These are phyloP conservation scores for Penicillium crystallinum DNA, from an alignment of 495 filamentous ascomycete species.

Conservation along the genomic window DNA sequence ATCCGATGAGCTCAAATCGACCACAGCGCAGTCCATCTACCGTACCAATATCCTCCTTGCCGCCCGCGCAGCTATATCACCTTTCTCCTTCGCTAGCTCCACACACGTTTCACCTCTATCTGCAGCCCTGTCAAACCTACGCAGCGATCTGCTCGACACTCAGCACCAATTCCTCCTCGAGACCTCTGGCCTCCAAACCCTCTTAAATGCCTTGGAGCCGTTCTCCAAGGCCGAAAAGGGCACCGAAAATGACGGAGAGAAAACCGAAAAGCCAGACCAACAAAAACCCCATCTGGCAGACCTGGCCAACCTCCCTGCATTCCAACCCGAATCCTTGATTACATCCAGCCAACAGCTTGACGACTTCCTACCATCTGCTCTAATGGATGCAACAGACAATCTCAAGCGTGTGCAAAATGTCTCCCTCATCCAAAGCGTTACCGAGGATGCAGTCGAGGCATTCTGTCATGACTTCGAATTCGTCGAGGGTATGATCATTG, in stretches of 20 bases:
- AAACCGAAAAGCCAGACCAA: conserved; percentile 30
- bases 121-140: conserved; percentile 34
- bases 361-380: conserved; percentile 83
- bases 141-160: conserved; percentile 38
- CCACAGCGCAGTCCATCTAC: conserved; percentile 64
- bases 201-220: conserved; percentile 60
- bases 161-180: conserved; percentile 60
- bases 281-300: conserved; percentile 40
- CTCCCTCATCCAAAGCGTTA: conserved; percentile 66
- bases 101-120: conserved; percentile 35
- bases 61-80: conserved; percentile 36
- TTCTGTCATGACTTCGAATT: conserved; percentile 92
- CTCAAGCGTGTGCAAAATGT: conserved; percentile 64
- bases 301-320: conserved; percentile 51
- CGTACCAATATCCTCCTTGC: conserved; percentile 73
- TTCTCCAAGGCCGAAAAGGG: conserved; percentile 28
- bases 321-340: conserved; percentile 59
- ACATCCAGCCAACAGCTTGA: conserved; percentile 74
- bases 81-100: conserved; percentile 40
- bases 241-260: conserved; percentile 1
- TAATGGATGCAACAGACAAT: conserved; percentile 85
- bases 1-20: conserved; percentile 52
- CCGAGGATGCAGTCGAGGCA: conserved; percentile 73
- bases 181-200: conserved; percentile 64
- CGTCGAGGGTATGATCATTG: conserved; percentile 65